Percentiles rank a stretch among this genome's conserved stretches.
Evolutionary conservation across 2,329 filamentous ascomycete genomes (phyloP).

Genomic region (Cytospora piceicola): DNA sequence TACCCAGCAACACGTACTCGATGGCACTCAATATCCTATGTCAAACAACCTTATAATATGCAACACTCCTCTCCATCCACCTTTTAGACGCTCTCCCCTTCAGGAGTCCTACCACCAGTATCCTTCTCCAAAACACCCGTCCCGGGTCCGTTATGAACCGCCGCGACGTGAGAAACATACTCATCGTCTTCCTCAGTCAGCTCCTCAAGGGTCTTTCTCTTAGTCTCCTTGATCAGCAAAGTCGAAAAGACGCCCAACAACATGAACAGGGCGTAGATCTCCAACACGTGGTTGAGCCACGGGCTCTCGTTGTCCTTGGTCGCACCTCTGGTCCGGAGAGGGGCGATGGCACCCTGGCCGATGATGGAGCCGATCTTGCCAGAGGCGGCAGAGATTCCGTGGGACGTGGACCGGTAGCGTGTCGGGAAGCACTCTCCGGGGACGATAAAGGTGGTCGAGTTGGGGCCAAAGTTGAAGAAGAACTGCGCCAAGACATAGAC

Average conservation of each 20-base stretch:
- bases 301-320: constrained; percentile 50
- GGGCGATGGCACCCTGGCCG: constrained; percentile 61
- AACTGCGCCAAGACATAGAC: constrained; percentile 61
- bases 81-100: constrained; percentile 18
- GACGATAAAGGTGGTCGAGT: constrained; percentile 61
- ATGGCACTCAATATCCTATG: neutral
- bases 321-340: constrained; percentile 53
- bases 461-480: constrained; percentile 64
- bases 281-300: constrained; percentile 78
- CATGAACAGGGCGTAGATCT: constrained; percentile 80
- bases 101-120: constrained; percentile 9
- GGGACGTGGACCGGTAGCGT: constrained; percentile 59
- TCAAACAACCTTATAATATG: neutral
- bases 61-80: neutral
- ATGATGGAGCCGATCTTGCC: constrained; percentile 60
- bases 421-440: constrained; percentile 62
- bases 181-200: constrained; percentile 43
- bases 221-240: constrained; percentile 73
- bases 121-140: constrained; percentile 24
- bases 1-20: neutral
- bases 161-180: constrained; percentile 5
- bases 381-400: constrained; percentile 58
- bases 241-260: constrained; percentile 71
- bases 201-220: constrained; percentile 73
- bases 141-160: neutral